phyloP scores from a whole-genome alignment of 352 stramenopile species.

The Phytophthora nicotianae region DNA sequence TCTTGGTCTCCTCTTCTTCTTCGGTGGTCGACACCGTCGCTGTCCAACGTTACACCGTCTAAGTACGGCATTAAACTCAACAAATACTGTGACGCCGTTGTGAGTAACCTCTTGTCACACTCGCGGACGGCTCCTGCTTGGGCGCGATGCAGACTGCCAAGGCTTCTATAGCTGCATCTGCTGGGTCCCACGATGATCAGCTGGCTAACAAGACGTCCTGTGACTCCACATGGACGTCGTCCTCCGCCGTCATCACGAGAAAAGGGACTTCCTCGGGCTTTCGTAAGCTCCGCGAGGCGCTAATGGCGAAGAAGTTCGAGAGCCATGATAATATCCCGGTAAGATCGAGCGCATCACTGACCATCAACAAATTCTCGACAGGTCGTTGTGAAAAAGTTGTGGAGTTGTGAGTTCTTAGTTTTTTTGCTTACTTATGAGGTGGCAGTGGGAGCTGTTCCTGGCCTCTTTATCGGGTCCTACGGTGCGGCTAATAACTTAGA shows the following conservation, averaged over 20 bases:
- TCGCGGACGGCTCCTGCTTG: constrained; percentile 2
- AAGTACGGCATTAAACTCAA: constrained; percentile 7
- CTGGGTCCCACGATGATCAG: constrained; percentile 21
- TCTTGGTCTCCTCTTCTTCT: neutral
- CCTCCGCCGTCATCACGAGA: constrained; percentile 2
- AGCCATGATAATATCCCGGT: constrained; percentile 51
- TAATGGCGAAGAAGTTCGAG: constrained; percentile 63
- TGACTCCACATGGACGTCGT: constrained; percentile 12
- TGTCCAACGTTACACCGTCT: neutral
- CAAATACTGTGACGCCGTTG: neutral
- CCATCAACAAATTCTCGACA: neutral
- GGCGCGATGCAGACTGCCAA: constrained; percentile 15
- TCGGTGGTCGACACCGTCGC: neutral
- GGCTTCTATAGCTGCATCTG: constrained; percentile 26
- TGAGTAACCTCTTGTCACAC: constrained; percentile 23
- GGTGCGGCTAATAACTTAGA: constrained; percentile 59
- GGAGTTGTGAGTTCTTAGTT: neutral
- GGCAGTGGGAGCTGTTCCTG: constrained; percentile 29
- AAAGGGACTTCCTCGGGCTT: constrained; percentile 36
- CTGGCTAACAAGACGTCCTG: constrained; percentile 11
- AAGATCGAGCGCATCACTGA: constrained; percentile 11
- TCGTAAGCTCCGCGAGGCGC: constrained; percentile 62
- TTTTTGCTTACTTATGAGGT: constrained; percentile 20
- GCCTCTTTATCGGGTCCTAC: constrained; percentile 74
- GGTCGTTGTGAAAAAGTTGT: neutral